Conservation (phyloP, 2,329 filamentous ascomycete species). For the Aureobasidium sp. region DNA sequence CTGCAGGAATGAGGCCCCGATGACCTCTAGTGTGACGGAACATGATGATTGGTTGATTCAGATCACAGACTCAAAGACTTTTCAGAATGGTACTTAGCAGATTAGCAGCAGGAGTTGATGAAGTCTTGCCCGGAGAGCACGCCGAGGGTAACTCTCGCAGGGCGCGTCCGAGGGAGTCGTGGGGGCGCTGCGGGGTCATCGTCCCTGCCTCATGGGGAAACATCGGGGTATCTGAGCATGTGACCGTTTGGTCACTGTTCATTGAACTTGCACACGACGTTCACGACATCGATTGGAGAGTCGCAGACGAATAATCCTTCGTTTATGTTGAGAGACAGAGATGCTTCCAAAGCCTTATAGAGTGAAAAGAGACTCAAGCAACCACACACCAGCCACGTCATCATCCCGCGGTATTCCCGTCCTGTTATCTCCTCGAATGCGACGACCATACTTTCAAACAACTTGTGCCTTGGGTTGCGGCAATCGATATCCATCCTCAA, state of each 20-base stretch:
- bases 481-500: too few relatives aligned
- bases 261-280: too few relatives aligned
- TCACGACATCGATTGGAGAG: background rate
- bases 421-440: background rate
- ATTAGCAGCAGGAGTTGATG: background rate
- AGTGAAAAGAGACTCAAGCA: background rate
- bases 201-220: background rate
- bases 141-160: conserved; percentile 6
- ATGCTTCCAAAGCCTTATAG: background rate
- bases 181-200: conserved; percentile 5
- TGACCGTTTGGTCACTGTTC: background rate
- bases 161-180: background rate
- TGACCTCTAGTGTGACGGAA: conserved; percentile 17
- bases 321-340: background rate
- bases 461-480: background rate
- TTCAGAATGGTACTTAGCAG: background rate
- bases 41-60: background rate
- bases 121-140: background rate
- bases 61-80: background rate
- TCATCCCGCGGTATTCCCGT: background rate
- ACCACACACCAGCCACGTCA: conserved; percentile 1
- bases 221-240: background rate
- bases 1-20: background rate
- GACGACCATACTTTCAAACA: background rate
- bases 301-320: background rate